Evolutionary conservation across 352 stramenopile genomes (phyloP), one percentile per base, ranked within the genome.

Genomic region (Globisporangium cylindrosporum): DNA sequence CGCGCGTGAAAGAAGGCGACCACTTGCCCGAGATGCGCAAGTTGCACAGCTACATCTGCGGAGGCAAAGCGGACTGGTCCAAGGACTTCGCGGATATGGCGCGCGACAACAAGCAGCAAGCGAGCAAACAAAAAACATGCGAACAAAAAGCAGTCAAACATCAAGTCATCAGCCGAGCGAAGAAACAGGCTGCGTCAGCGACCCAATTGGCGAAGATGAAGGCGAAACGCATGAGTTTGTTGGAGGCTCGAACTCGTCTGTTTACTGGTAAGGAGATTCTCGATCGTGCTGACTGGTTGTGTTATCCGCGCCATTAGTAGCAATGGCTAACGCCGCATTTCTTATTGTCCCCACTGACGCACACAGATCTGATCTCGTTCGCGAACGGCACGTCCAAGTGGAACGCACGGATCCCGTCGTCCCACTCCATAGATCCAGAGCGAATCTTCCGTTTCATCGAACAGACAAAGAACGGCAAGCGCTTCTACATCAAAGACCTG

Each of bases 381-480:
- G 81, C 84, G 18, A 76, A 81, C 29, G 77, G 83, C 62, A 79
- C 67, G 53, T 92, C 86, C 7, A 83, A 84, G 65, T 92, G 86
- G 84, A 94, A 92, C 71, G 72, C 76, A 34, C 81, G 76, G 18
- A 69, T 94, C 24, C 59, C 75, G 15, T 78, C 80, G 36, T 79
- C 78, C 25, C 56, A 27, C 10, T 72, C 70, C 6, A 80, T 94
- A 41, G 76, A 92, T 60, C 70, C 78, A 7, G 80, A 82, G 22
- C 86, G 83, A 48, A 91, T 94, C 64, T 71, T 78, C 46, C 84
- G 84, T 49, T 84, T 94, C 59, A 82, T 92, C 58, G 74, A 93
- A 62, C 76, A 81, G 53, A 79, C 91, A 29, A 84, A 90, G 29
- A 82, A 78, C 61, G 80, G 81, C 25, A 69, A 89, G 58, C 78